Evolutionary conservation across 768 basidiomycete species (phyloP), one percentile per base, ranked within the genome.

Genomic region (Leccinum boreale): DNA sequence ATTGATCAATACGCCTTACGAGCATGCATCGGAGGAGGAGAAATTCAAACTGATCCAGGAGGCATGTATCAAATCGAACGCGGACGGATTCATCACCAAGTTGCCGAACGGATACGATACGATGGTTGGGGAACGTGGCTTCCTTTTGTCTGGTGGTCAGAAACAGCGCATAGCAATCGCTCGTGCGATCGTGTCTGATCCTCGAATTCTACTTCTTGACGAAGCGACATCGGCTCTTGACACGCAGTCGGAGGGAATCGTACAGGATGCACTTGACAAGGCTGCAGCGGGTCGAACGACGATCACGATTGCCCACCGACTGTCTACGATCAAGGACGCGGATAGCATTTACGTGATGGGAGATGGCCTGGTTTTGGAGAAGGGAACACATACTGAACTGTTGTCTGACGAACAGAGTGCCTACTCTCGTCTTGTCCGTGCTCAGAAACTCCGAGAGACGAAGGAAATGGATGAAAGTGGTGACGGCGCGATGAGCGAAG

Each of bases 81-180:
- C 92, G 0, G 89, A 95, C 63, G 87, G 86, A n/a, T 95, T 94
- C 71, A 86, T 95, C 61, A 78, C 76, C 57, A 90, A 90, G 66
- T 74, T 95, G 4, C 91, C 93, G 0, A 70, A 84, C 15, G 90
- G 90, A 1, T 95, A 94, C 65, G 87, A 93, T 39, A 95, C 92
- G 9, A 78, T 91, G 78, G 92, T 94, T 28, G 92, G 92, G 33
- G 92, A 95, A 71, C 85, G 90, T 56, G 92, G 92, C 2, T 91
- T 93, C 79, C 74, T 94, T 31, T 75, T 94, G 2, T 88, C 85
- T 36, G 92, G 92, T 57, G 91, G 91, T n/a, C 92, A 93, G 75
- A 93, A 93, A 71, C 79, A 95, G 67, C 90, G 93, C 66, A 79
- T 94, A 39, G 93, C 92, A 3, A 95, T 94, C 65, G 93, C 93